Evolutionary conservation across 2,329 filamentous ascomycete species (phyloP), one percentile per base, ranked within the genome.

Genomic region (Botryotinia calthae): DNA sequence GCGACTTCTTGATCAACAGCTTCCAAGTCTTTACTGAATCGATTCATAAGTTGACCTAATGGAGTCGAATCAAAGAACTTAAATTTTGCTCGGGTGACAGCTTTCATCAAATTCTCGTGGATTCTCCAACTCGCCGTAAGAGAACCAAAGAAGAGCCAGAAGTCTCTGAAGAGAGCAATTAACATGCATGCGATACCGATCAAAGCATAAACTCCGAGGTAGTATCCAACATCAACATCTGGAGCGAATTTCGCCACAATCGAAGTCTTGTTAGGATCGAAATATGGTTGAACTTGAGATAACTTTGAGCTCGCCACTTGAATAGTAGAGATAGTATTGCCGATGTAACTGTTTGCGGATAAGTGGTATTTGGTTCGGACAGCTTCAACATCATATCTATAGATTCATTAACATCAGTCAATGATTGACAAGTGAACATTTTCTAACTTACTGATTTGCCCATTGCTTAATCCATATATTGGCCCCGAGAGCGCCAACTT

Each of bases 41-140:
- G 90, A 82, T 99, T 99, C 91, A 98, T 98, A 79, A 99, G 87
- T 82, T 98, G 95, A 20, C 96, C 96, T 0, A 98, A 88, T 3
- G 96, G 96, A 0, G 96, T 99, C 1, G 95, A 92, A 80, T 99
- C 96, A 79, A 99, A 99, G 84, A 99, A 99, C 80, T 93, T 94
- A 86, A 99, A 98, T 81, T 94, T 95, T 44, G 96, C 96, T 77
- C 95, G 90, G 22, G 93, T 92, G 37, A 99, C 90, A 1, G 92
- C 87, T 42, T 88, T 86, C 81, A 99, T 91, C 71, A 99, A 85
- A 51, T 88, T 86, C 76, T 91, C 87, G 81, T 99, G 96, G 31
- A 99, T 89, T 77, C 90, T 91, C 84, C 89, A 91, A 40, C 96
- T 98, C 4, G 96, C 96, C 40, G 91, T 91, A 64, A 98, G 85